Base-by-base conservation (phyloP, 2,329 filamentous ascomycete species). In the Trichoderma polysporum region DNA sequence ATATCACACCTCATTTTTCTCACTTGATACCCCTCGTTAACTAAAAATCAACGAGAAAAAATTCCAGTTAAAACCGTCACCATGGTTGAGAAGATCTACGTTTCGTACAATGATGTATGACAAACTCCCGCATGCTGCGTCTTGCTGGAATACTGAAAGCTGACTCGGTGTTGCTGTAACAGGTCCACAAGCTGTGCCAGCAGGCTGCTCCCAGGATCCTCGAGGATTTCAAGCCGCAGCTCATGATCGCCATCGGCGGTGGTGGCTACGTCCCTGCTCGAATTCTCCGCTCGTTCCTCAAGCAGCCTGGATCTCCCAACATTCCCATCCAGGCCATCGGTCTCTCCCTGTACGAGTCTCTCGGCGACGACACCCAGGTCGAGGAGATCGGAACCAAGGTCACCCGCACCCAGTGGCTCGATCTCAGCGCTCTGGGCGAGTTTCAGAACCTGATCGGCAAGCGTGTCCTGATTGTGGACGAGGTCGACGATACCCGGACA, bases 241-340 rank as follows among this genome's bases (percentile, higher is more conserved):
- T 99, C 73, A 97, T 99, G 86, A 97, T 99, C 79, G 95, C 95
- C 77, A 98, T 98, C 79, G 95, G 95, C 74, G 95, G 95, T 71
- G 95, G 95, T 74, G 95, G 95, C 75, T 99, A 97, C 81, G 93
- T 99, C 47, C 95, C 95, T 69, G 95, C 95, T 53, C 92, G 95
- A 74, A 99, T 99, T 79, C 88, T 99, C 71, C 92, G 95, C 70
- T 98, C 95, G 22, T 99, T 99, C 85, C 91, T 99, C 79, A 97
- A 97, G 86, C 88, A 89, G 77, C 86, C 92, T 68, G 92, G 91
- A 73, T 87, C 85, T 69, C 89, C 93, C 80, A 99, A 99, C 84
- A 99, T 99, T 76, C 94, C 95, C 72, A 99, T 99, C 81, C 95
- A 99, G 86, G 95, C 95, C 71, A 99, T 99, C 79, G 95, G 95